These are phyloP conservation scores for Hyphopichia fennica DNA, from an alignment of 1,139 yeast genomes.

Conservation along the genomic window DNA sequence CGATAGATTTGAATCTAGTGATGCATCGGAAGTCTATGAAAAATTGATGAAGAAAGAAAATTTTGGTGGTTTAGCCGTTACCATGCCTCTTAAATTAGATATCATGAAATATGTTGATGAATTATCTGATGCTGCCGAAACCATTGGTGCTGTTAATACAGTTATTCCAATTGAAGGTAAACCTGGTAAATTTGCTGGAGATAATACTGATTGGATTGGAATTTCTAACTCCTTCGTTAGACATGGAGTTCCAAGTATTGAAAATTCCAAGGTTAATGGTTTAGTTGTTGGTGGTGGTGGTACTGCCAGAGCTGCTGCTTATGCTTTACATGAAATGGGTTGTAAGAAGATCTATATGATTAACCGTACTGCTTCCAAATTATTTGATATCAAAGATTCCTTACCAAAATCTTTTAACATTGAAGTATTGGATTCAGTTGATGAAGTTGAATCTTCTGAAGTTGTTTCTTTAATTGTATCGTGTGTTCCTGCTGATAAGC, in stretches of 20 bases:
- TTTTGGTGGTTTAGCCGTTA: constrained; percentile 89
- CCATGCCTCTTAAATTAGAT: constrained; percentile 85
- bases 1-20: constrained; percentile 64
- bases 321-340: constrained; percentile 79
- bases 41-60: constrained; percentile 46
- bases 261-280: constrained; percentile 44
- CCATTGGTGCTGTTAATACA: constrained; percentile 93
- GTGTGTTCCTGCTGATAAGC: constrained; percentile 86
- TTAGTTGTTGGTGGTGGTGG: constrained; percentile 97
- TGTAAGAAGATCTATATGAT: constrained; percentile 73
- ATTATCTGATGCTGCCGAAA: constrained; percentile 68
- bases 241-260: constrained; percentile 57
- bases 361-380: constrained; percentile 75
- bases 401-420: constrained; percentile 67
- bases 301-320: constrained; percentile 92
- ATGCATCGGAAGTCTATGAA: constrained; percentile 52
- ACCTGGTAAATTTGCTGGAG: constrained; percentile 63
- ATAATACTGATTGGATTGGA: constrained; percentile 96
- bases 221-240: constrained; percentile 65
- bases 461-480: constrained; percentile 69
- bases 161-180: constrained; percentile 54
- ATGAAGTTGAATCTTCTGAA: constrained; percentile 39
- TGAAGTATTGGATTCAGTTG: constrained; percentile 53
- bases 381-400: constrained; percentile 54
- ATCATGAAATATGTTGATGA: constrained; percentile 66